Evolutionary conservation across 2,329 filamentous ascomycete genomes (phyloP), one percentile per base, ranked within the genome.

Genomic region (Cladophialophora carrionii): DNA sequence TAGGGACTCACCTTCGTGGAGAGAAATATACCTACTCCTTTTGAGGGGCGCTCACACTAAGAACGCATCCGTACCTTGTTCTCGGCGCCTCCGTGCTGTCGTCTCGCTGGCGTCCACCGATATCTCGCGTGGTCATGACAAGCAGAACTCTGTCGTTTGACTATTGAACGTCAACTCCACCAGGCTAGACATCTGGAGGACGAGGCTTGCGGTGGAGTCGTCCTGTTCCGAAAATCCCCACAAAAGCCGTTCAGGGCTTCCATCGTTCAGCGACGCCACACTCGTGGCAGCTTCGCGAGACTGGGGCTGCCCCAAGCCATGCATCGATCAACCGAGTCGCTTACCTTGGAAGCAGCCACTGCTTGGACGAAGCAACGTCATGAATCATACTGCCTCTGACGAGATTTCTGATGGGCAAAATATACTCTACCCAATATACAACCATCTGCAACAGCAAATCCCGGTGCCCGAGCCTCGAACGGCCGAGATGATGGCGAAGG

Each of bases 121-220:
- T 12, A 24, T 52, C 22, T 26, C 20, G 48, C 48, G 26, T 52
- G 48, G 48, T 6, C n/a, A 26, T 3, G 8, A 52, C 48, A 52
- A 24, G 48, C 48, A 20, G 20, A 52, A 29, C 22, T 29, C 12
- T 52, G 26, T 20, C 20, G 48, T 6, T 24, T 26, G 26, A 52
- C 48, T 52, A 52, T 52, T 52, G 48, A 52, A 52, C 26, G 48
- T 52, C 48, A 14, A 52, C 20, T 52, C 48, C 48, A 52, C 48
- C 20, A 12, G 9, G 22, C 48, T 1, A 52, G 48, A 52, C 48
- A 52, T 24, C 12, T 26, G 14, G 10, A 24, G 22, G 48, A 29
- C 48, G 22, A 52, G n/a, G 48, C 48, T 26, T 24, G 26, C 20
- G 48, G 26, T 5, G 48, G 6, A n/a, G 14, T 22, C 12, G 48